Base-by-base conservation (phyloP, 345 rosid species). In the Chamaenerion angustifolium region DNA sequence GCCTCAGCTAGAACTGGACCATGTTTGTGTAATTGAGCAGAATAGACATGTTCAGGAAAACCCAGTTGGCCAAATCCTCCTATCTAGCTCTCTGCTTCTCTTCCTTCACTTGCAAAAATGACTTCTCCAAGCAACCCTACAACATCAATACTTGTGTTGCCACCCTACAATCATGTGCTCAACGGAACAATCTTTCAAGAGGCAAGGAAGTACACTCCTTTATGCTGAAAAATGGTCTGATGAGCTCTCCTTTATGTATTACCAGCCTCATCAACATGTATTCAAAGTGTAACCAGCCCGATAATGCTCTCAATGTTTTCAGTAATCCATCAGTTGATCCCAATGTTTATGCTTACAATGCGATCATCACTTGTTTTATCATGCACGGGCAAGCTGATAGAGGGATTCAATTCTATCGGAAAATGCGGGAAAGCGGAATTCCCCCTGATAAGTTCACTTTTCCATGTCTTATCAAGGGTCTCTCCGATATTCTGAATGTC, bases 231-330 rank as follows among this genome's bases (percentile, higher is more conserved):
- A 68, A 66, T 60, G 74, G 78, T 18, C 55, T 68, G 49, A 61
- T 75, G 46, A 59, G 60, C 42, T 69, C 75, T 14, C 82, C 78
- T 43, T 60, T 60, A 11, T 68, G 65, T 48, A 49, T 63, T 58
- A 81, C 88, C 21, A 78, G 84, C 70, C 80, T 81, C 47, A 64
- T 81, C 62, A 81, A 75, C 56, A 76, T 0, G 51, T 81, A 81
- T 53, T 67, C 77, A 10, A 78, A 78, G 55, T 78, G 82, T 65
- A 56, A 59, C 60, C 63, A 43, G 46, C 50, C 71, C 59, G 55
- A 48, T 4, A 53, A 52, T 25, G 77, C 80, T 15, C 31, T 70
- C 60, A 42, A 42, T 15, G 66, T 73, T 23, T 62, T 56, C 40
- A 54, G 60, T 21, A 59, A 53, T 40, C 43, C 48, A 11, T 10